Conservation (phyloP, 2,329 filamentous ascomycete genomes). For the Ophiosphaerella korrae region DNA sequence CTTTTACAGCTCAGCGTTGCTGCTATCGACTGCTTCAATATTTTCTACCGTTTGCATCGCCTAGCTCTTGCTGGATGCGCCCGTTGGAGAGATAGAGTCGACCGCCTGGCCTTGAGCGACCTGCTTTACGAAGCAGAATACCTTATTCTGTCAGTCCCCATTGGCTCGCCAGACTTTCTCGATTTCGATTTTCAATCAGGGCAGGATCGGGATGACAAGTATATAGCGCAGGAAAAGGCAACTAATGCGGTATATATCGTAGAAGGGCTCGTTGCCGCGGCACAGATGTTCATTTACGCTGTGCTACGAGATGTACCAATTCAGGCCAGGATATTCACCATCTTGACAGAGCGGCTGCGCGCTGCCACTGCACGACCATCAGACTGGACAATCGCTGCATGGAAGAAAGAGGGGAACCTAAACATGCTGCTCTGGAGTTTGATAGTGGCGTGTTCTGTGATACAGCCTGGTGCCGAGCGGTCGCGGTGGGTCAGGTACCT, state of each 20-base stretch:
- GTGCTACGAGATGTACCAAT: slow-evolving; percentile 24
- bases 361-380: slow-evolving; percentile 15
- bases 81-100: slow-evolving; percentile 17
- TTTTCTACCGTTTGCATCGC: slow-evolving; percentile 32
- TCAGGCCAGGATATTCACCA: slow-evolving; percentile 27
- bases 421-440: slow-evolving; percentile 29
- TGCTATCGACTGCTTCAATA: slow-evolving; percentile 31
- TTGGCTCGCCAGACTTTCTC: slow-evolving; percentile 23
- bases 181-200: slow-evolving; percentile 14
- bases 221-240: neutral
- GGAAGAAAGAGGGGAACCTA: slow-evolving; percentile 22
- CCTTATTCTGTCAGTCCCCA: slow-evolving; percentile 22
- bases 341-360: slow-evolving; percentile 18
- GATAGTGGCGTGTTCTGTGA: slow-evolving; percentile 22
- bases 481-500: slow-evolving; percentile 25
- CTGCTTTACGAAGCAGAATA: slow-evolving; percentile 30
- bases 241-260: slow-evolving; percentile 26
- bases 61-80: slow-evolving; percentile 26
- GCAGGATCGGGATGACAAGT: neutral
- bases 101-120: slow-evolving; percentile 22
- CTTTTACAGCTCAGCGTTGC: slow-evolving; percentile 25
- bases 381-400: slow-evolving; percentile 8
- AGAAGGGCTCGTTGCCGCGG: slow-evolving; percentile 22
- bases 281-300: slow-evolving; percentile 31
- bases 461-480: slow-evolving; percentile 1